A percentile compares a stretch with the other conserved stretches of the same genome.
phyloP scores from a whole-genome alignment of 208 protist genomes.

The Trypanosoma mega region DNA sequence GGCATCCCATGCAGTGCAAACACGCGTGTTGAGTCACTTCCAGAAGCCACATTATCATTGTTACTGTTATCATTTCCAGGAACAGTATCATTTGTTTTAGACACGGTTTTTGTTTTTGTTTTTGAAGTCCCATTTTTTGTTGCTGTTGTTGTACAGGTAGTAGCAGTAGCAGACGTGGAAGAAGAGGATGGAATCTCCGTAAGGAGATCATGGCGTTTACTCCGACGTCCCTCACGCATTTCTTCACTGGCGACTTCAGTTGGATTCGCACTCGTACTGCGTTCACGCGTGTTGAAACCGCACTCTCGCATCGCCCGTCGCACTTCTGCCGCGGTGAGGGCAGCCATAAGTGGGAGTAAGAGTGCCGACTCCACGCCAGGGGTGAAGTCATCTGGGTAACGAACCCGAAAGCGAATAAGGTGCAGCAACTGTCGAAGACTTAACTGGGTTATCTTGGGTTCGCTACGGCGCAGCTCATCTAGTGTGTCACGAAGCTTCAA shows the following conservation, averaged over 20 bases:
- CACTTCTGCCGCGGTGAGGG: constrained; percentile 64
- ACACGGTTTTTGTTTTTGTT: too few relatives aligned
- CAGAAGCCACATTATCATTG: neutral
- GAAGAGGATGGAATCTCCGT: constrained; percentile 3
- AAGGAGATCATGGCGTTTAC: constrained; percentile 17
- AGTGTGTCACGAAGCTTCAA: constrained; percentile 52
- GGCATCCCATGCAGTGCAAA: constrained; percentile 40
- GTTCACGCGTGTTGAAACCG: constrained; percentile 26
- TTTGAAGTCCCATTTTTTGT: too few relatives aligned
- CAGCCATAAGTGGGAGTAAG: constrained; percentile 73
- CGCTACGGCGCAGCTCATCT: constrained; percentile 41
- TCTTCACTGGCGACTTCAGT: neutral
- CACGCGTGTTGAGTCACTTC: constrained; percentile 13
- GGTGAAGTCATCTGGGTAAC: constrained; percentile 52
- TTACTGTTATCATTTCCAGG: too few relatives aligned
- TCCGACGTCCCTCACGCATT: constrained; percentile 6
- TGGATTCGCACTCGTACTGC: neutral
- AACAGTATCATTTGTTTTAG: too few relatives aligned
- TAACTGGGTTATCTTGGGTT: constrained; percentile 72
- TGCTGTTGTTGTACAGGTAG: too few relatives aligned
- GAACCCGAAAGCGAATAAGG: constrained; percentile 53
- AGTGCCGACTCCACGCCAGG: constrained; percentile 52
- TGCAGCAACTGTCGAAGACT: constrained; percentile 73
- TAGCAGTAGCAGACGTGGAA: neutral
- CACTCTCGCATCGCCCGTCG: constrained; percentile 48